Base-by-base conservation (phyloP, 192 early-diverging fungal species). In the Lobulomyces angularis region DNA sequence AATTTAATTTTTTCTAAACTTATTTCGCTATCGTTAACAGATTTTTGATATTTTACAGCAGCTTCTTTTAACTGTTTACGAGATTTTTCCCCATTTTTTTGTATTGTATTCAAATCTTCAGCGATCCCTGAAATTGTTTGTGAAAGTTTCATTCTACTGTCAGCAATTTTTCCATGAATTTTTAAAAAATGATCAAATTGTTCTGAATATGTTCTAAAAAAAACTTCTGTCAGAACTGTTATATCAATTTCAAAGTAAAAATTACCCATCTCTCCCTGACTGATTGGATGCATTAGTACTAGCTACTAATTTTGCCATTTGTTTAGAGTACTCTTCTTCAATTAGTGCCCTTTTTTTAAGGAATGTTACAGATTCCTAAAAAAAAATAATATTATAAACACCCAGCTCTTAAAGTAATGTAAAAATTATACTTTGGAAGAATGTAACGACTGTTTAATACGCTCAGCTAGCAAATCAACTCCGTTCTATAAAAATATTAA, bases 261-360 rank as follows among this genome's bases (percentile, higher is more conserved):
- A 26, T 47, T 48, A 76, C 67, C 59, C 75, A 51, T 52, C 69
- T 41, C 64, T 81, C 21, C 65, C 56, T 27, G 43, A 26, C 17
- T 11, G 21, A 66, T 70, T 12, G 62, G 44, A 50, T 77, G 78
- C 21, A 64, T 60, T 41, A 71, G 22, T 65, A 33, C 50, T 53
- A 20, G 78, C 80, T 5, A 79, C 69, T 0, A 92, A 61, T 46
- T 88, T 90, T 25, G 76, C 61, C 64, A 97, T 67, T 29, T 68
- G 62, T 29, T 77, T 66, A 17, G 79, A 83, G 56, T 97, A 94
- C 27, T 92, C 86, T 37, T 88, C 89, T 50, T 97, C 93, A 26
- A 94, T 81, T 3, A 64, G 50, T 1, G 93, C 85, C n/a, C 93
- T 74, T 44, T 79, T 87, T 46, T 82, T 85, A 12, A 97, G 61